Base-by-base conservation (phyloP, 352 stramenopile genomes). In the Saprolegnia parasitica region DNA sequence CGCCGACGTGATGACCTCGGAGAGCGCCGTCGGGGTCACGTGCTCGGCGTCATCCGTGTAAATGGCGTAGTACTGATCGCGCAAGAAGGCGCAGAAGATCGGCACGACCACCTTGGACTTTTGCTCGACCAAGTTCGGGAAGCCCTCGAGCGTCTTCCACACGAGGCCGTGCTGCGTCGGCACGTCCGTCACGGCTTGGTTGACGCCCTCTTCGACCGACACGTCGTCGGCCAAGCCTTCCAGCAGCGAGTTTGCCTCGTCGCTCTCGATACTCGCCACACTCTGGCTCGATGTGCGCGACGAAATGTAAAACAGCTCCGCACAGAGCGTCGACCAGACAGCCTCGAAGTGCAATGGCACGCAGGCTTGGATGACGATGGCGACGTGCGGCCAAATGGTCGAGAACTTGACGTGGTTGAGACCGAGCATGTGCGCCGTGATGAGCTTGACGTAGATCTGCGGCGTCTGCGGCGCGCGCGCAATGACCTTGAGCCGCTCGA, bases 331-430 rank as follows among this genome's bases (percentile, higher is more conserved):
- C 18, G 76, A 65, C 6, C 81, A 75, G 15, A 81, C 76, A 37
- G 81, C 76, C 20, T 90, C 84, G 39, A 94, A 92, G 23, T 93
- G 79, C 35, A 81, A 60, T n/a, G 76, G 67, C 3, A 84, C 75
- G 18, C 79, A 76, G 29, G 81, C 78, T n/a, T 90, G 82, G 8
- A 96, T 74, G 1, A 84, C 84, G 24, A 91, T 82, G 0, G 85
- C 74, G 24, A 96, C 74, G 47, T 96, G 88, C 11, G 84, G 65
- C 88, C 88, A 96, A 70, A 96, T 83, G 5, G 84, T 91, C 9
- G 88, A 82, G 62, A 95, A 94, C 71, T 96, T 96, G 65, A 96
- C 85, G 66, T 96, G 87, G 73, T 90, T 93, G 21, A 95, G 71
- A 58, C 88, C 88, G 40, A 93, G 77, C 29, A 95, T 72, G 21